Evolutionary conservation across 768 basidiomycete genomes (phyloP).

Genomic region (Leccinum arenicola): DNA sequence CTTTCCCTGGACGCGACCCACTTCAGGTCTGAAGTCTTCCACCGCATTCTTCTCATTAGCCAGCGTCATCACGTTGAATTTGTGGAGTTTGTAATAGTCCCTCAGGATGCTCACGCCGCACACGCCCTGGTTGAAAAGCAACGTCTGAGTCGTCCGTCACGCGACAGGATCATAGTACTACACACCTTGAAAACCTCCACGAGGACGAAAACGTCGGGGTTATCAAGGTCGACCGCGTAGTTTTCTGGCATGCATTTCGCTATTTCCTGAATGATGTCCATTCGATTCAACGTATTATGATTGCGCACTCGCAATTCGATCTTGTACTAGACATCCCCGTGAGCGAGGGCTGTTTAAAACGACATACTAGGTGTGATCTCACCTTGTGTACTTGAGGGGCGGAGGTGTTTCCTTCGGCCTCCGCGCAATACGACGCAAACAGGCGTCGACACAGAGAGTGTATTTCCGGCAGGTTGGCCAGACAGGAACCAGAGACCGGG

Average conservation of each 20-base stretch:
- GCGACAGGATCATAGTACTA: not conserved
- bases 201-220: constrained; percentile 71
- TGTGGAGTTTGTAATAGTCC: constrained; percentile 67
- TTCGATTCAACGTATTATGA: constrained; percentile 65
- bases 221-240: constrained; percentile 63
- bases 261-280: constrained; percentile 60
- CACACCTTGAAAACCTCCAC: constrained; percentile 82
- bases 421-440: constrained; percentile 51
- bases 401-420: constrained; percentile 31
- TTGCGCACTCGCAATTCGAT: constrained; percentile 75
- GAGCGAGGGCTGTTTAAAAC: not conserved
- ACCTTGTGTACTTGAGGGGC: constrained; percentile 45
- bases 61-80: constrained; percentile 79
- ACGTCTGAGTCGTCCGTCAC: not conserved
- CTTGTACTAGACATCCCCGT: constrained; percentile 57
- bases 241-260: constrained; percentile 68
- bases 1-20: constrained; percentile 33
- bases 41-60: constrained; percentile 48
- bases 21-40: constrained; percentile 31
- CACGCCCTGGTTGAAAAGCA: constrained; percentile 50
- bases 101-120: constrained; percentile 75
- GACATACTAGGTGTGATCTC: not conserved
- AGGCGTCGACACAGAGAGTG: constrained; percentile 54
- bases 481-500: constrained; percentile 65
- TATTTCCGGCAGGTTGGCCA: constrained; percentile 70